Conservation (phyloP, 805 yeast species). For the Spathaspora boniae region DNA sequence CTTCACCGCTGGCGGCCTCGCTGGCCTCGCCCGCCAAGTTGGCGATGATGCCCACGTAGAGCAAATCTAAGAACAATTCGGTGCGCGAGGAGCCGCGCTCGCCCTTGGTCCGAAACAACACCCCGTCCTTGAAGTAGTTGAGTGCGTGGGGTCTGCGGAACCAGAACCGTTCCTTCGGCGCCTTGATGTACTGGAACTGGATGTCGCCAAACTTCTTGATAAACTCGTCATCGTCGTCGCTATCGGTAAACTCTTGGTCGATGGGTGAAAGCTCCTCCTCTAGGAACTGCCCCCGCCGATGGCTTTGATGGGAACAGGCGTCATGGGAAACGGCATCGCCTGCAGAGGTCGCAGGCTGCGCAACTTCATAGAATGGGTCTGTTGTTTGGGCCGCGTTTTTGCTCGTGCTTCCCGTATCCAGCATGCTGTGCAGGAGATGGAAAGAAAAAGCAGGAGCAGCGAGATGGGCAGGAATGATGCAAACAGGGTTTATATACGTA, state of each 20-base stretch:
- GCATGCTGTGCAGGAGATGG: no score
- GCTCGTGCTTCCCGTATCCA: no score
- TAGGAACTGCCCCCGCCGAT: no score
- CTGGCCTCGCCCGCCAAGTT: slow-evolving; percentile 54
- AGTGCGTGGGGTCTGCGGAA: slow-evolving; percentile 55
- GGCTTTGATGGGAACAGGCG: no score
- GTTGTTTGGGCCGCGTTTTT: no score
- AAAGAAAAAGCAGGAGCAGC: no score
- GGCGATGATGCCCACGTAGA: slow-evolving; percentile 63
- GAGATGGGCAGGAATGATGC: no score
- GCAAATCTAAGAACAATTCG: slow-evolving; percentile 59
- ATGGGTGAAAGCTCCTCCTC: no score
- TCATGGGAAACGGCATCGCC: no score
- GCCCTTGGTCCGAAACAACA: slow-evolving; percentile 49
- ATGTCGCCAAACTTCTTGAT: slow-evolving; percentile 49
- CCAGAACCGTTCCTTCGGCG: slow-evolving; percentile 36
- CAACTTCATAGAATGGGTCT: no score
- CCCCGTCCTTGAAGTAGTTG: slow-evolving; percentile 58
- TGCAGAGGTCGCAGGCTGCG: no score
- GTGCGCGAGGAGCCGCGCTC: slow-evolving; percentile 51
- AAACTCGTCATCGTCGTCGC: slow-evolving; percentile 40
- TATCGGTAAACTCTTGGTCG: slow-evolving; percentile 19
- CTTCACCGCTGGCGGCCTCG: slow-evolving; percentile 45
- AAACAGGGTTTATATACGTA: no score
- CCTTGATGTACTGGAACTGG: slow-evolving; percentile 42